These are phyloP conservation scores for Neofusicoccum laricinum DNA, from an alignment of 2,329 filamentous ascomycete species.

Conservation along the genomic window DNA sequence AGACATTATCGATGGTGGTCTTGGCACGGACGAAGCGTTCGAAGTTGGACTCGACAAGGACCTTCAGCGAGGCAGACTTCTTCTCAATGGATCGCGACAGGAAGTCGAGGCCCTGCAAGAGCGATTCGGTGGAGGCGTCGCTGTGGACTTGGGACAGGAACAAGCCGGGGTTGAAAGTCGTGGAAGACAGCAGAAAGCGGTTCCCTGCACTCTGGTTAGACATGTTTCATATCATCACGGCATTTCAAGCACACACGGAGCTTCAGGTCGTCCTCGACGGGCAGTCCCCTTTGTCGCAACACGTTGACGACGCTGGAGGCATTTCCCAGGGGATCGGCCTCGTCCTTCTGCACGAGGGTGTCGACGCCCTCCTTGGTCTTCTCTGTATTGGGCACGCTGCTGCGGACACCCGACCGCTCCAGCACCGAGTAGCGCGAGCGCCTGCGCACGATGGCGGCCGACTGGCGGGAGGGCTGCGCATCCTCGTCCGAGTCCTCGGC, in stretches of 20 bases:
- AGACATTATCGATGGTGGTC: constrained; percentile 97
- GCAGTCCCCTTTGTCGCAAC: constrained; percentile 71
- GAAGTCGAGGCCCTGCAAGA: constrained; percentile 78
- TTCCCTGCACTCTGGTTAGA: constrained; percentile 58
- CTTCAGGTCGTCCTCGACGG: constrained; percentile 78
- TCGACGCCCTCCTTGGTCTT: constrained; percentile 66
- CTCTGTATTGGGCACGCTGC: constrained; percentile 67
- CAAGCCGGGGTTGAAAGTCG: constrained; percentile 86
- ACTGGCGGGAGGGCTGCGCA: constrained; percentile 13
- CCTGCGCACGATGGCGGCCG: constrained; percentile 41
- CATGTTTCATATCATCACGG: neutral
- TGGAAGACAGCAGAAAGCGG: constrained; percentile 91
- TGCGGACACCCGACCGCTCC: constrained; percentile 67
- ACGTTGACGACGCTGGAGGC: constrained; percentile 82
- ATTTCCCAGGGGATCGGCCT: constrained; percentile 86
- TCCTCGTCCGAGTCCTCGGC: constrained; percentile 52
- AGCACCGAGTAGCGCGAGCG: constrained; percentile 71
- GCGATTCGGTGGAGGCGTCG: constrained; percentile 74
- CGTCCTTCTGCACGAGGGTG: constrained; percentile 83
- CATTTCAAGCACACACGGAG: constrained; percentile 57
- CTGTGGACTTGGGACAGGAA: constrained; percentile 93
- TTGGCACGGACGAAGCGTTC: constrained; percentile 97
- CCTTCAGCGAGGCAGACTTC: constrained; percentile 94
- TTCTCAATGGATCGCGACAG: constrained; percentile 92
- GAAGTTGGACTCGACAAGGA: constrained; percentile 95